Percentiles rank a stretch among this genome's conserved stretches.
Conservation (phyloP, 495 filamentous ascomycete genomes). For the Chaetomidium leptoderma region DNA sequence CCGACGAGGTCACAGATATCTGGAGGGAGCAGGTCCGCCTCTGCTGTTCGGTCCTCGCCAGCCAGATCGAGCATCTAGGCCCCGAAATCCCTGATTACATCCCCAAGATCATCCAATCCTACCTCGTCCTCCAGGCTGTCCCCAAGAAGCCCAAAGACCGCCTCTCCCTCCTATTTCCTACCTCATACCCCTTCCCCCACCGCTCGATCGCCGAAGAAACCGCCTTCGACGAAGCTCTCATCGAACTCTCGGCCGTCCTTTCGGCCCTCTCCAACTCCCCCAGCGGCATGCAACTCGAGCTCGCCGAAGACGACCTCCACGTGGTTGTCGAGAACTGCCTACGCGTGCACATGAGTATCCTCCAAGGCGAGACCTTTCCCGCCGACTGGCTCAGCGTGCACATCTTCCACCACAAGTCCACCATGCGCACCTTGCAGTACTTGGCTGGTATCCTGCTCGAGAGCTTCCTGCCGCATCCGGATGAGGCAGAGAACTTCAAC, state of each 20-base stretch:
- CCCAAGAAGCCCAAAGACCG: slow-evolving; percentile 61
- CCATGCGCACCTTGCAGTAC: slow-evolving; percentile 82
- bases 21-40: slow-evolving; percentile 92
- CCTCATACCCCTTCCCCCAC: slow-evolving; percentile 81
- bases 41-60: slow-evolving; percentile 84
- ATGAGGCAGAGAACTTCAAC: slow-evolving; percentile 89
- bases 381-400: slow-evolving; percentile 85
- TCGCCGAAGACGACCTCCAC: slow-evolving; percentile 71
- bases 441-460: slow-evolving; percentile 71
- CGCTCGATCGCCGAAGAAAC: slow-evolving; percentile 58
- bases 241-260: slow-evolving; percentile 84
- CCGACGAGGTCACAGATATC: slow-evolving; percentile 67
- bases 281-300: slow-evolving; percentile 59
- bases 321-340: slow-evolving; percentile 68
- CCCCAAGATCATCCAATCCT: slow-evolving; percentile 85
- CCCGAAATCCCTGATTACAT: slow-evolving; percentile 81
- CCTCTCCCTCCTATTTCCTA: slow-evolving; percentile 84
- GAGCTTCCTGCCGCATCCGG: slow-evolving; percentile 75
- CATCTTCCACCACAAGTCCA: slow-evolving; percentile 90
- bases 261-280: slow-evolving; percentile 72
- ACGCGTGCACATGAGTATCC: slow-evolving; percentile 81
- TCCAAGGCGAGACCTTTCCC: slow-evolving; percentile 87
- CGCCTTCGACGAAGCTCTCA: slow-evolving; percentile 79
- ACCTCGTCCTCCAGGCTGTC: slow-evolving; percentile 64
- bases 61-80: slow-evolving; percentile 72